A percentile compares a stretch with the other conserved stretches of the same genome.
Evolutionary conservation across 1,284 basidiomycete genomes (phyloP).

Genomic region (Athelia sp.): DNA sequence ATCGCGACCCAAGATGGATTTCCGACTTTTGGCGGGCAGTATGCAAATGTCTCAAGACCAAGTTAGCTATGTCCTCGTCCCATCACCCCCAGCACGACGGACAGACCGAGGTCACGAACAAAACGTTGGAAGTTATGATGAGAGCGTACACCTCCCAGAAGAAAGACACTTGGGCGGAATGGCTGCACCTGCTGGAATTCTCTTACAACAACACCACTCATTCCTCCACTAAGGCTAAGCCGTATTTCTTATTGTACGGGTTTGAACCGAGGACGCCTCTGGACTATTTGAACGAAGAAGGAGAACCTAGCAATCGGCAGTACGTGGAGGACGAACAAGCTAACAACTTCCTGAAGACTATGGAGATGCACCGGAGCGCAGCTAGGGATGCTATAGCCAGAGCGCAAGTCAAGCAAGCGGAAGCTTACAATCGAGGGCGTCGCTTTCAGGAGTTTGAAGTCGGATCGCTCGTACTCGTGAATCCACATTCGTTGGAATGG

Average conservation of each 20-base stretch:
- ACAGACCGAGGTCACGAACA: constrained; percentile 15
- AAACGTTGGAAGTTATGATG: constrained; percentile 7
- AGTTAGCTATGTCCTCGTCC: constrained; percentile 8
- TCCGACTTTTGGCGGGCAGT: constrained; percentile 9
- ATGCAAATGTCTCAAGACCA: constrained; percentile 5
- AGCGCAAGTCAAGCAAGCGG: constrained; percentile 9
- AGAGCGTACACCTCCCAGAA: neutral
- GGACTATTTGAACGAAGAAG: constrained; percentile 2
- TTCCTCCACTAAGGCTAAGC: neutral
- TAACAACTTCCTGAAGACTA: constrained; percentile 3
- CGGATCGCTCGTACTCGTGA: constrained; percentile 17
- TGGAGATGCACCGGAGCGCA: constrained; percentile 6
- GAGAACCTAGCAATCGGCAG: neutral
- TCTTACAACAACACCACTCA: neutral
- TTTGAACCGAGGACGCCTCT: constrained; percentile 10
- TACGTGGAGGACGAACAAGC: neutral
- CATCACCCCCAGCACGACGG: constrained; percentile 18
- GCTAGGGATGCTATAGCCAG: constrained; percentile 11
- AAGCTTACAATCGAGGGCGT: constrained; percentile 8
- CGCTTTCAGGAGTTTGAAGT: constrained; percentile 8
- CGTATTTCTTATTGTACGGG: constrained; percentile 10
- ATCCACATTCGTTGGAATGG: constrained; percentile 17
- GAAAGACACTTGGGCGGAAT: neutral
- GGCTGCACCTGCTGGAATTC: neutral
- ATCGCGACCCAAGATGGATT: constrained; percentile 18